Evolutionary conservation across 352 stramenopile genomes (phyloP), one percentile per base, ranked within the genome.

Genomic region (Globisporangium sylvaticum): DNA sequence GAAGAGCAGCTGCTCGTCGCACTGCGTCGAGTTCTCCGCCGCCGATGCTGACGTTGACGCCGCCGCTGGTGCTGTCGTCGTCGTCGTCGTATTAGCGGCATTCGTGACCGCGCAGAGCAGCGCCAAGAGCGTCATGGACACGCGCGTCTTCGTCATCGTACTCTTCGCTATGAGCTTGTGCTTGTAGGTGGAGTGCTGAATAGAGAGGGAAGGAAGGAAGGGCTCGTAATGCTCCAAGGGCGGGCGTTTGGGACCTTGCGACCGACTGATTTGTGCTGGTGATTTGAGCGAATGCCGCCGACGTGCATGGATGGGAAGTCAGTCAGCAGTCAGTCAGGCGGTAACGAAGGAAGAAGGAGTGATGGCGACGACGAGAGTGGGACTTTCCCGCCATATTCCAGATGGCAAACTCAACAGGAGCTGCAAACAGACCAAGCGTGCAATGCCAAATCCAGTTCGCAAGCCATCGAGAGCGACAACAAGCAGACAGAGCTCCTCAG

Each of bases 1-100:
- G 68, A 80, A 80, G 54, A 80, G 73, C 65, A 80, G 63, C 48
- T 78, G 67, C 32, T 71, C 56, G 59, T 80, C 71, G 53, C 73
- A 80, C 6, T 53, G 64, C 25, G 64, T 73, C 27, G 63, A 53
- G 15, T 62, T 66, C 15, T 48, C 39, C 15, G 39, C 14, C 39
- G 4, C 4, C 37, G 14, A 1, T 18, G 24, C 12, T 12, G n/a
- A n/a, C n/a, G n/a, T n/a, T n/a, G n/a, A n/a, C n/a, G 20, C 14
- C 42, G 52, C 1, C 9, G 39, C 14, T 25, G 24, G 10, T 10
- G 20, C 14, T 53, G 58, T n/a, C n/a, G 60, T 32, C 24, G 57
- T 52, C 25, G 48, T 69, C 20, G 65, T 58, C 27, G 59, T 31
- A 24, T 64, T 65, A 12, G 46, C 15, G 12, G 55, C 55, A 6